Percentiles rank a stretch among this genome's conserved stretches.
Conservation (phyloP, 73 alveolate species). For the Tetrahymena borealis region DNA sequence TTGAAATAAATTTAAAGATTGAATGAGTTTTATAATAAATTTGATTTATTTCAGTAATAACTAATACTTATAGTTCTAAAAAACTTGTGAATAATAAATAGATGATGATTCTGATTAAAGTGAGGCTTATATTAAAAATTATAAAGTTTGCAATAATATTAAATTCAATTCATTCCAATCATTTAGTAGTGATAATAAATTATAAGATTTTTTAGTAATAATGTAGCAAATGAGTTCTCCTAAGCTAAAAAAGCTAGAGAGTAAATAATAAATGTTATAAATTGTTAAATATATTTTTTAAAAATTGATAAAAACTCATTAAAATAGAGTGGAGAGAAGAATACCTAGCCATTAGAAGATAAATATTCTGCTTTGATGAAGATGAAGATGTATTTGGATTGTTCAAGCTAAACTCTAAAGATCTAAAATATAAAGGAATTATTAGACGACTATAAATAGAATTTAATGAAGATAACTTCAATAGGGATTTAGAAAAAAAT, state of each 20-base stretch:
- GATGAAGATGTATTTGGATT: neutral
- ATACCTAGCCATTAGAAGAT: neutral
- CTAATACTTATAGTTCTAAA: too few relatives aligned
- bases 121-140: neutral
- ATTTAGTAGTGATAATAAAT: neutral
- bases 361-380: neutral
- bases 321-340: conserved; percentile 1
- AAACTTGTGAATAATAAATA: neutral
- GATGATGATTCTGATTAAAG: too few relatives aligned
- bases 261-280: neutral
- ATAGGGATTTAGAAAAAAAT: neutral
- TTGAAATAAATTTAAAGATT: too few relatives aligned
- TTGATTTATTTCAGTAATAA: too few relatives aligned
- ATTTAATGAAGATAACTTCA: neutral
- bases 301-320: too few relatives aligned
- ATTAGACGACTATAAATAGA: neutral
- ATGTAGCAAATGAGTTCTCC: neutral
- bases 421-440: neutral
- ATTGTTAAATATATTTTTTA: too few relatives aligned
- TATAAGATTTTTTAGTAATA: too few relatives aligned
- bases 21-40: too few relatives aligned
- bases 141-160: too few relatives aligned
- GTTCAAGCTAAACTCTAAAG: neutral
- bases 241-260: neutral
- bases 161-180: neutral